These are phyloP conservation scores for Ceratobasidium sp. DNA, from an alignment of 1,284 basidiomycete genomes.

Conservation along the genomic window DNA sequence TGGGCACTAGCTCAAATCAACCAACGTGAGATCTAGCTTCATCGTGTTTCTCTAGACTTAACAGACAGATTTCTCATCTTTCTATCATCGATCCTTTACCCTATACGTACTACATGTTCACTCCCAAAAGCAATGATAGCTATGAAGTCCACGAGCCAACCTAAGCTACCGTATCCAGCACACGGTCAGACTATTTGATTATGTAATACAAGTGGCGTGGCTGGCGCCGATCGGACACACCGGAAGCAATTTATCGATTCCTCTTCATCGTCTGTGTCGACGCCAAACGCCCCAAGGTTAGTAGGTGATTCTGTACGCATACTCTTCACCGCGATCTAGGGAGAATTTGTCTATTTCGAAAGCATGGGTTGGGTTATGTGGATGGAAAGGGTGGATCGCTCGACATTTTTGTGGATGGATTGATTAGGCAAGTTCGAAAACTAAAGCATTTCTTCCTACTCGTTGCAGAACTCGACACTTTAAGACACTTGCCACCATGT, in stretches of 20 bases:
- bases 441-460: background rate
- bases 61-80: no score
- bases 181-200: background rate
- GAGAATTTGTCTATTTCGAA: background rate
- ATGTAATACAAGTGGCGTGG: constrained; percentile 21
- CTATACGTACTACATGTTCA: no score
- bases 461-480: constrained; percentile 9
- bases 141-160: background rate
- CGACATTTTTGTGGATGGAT: constrained; percentile 23
- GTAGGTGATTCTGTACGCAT: background rate
- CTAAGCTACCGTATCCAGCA: background rate
- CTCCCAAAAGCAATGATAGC: background rate
- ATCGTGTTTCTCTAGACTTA: no score
- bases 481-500: constrained; percentile 70
- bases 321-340: no score
- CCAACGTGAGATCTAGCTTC: no score
- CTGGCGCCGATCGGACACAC: constrained; percentile 16
- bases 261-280: constrained; percentile 34
- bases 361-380: background rate
- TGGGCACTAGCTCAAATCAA: background rate
- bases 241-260: constrained; percentile 35
- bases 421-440: background rate
- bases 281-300: constrained; percentile 39
- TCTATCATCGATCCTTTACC: no score
- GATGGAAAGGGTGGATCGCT: constrained; percentile 29